phyloP scores from a whole-genome alignment of 1,284 basidiomycete genomes.

The Sanguinoderma infundibulare region DNA sequence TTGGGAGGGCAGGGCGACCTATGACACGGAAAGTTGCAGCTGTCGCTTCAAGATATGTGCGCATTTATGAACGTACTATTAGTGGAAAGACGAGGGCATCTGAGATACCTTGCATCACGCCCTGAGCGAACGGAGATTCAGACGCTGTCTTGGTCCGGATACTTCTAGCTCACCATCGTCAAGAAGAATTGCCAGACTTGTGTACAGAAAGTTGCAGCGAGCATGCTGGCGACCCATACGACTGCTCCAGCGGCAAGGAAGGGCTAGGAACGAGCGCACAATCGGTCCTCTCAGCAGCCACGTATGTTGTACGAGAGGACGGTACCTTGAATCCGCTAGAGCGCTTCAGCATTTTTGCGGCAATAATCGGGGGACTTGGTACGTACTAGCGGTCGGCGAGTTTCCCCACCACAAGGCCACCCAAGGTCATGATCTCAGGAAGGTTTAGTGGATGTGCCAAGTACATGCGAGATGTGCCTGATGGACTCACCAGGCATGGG shows the following conservation, averaged over 20 bases:
- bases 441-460: not conserved
- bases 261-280: conserved; percentile 14
- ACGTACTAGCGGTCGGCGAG: conserved; percentile 35
- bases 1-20: conserved; percentile 26
- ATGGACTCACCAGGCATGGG: conserved; percentile 27
- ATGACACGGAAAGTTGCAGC: not conserved
- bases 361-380: not conserved
- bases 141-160: not conserved
- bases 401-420: conserved; percentile 30
- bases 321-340: conserved; percentile 27
- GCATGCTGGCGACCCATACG: conserved; percentile 30
- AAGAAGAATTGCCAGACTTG: conserved; percentile 34
- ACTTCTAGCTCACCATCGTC: conserved; percentile 22
- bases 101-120: conserved; percentile 24
- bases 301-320: not conserved
- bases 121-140: conserved; percentile 6
- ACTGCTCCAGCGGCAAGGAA: conserved; percentile 28
- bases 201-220: conserved; percentile 33
- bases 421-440: conserved; percentile 29
- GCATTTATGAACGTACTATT: conserved; percentile 13
- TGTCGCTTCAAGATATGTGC: too few species aligned
- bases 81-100: conserved; percentile 26
- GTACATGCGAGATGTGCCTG: too few species aligned
- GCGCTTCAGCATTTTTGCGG: not conserved
- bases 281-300: not conserved